Evolutionary conservation across 2,329 filamentous ascomycete species (phyloP).

Genomic region (Scleromitrula shiraiana): DNA sequence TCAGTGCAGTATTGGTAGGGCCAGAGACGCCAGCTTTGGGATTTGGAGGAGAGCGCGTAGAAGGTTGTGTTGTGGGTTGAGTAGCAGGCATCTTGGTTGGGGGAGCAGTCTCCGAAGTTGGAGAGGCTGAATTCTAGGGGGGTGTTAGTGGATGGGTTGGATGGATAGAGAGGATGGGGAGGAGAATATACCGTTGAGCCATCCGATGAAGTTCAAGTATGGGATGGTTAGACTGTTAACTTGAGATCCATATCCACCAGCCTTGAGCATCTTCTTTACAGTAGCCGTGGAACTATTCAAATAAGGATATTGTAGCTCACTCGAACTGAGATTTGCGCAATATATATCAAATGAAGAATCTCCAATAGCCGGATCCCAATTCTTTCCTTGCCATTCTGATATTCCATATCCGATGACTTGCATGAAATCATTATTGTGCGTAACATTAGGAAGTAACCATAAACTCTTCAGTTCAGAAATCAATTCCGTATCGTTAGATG

Average conservation of each 20-base stretch:
- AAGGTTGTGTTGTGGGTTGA: slow-evolving; percentile 38
- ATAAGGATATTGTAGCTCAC: slow-evolving; percentile 48
- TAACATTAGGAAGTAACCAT: slow-evolving; percentile 42
- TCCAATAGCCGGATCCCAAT: slow-evolving; percentile 51
- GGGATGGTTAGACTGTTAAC: slow-evolving; percentile 37
- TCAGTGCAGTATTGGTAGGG: slow-evolving; percentile 41
- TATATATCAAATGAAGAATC: slow-evolving; percentile 42
- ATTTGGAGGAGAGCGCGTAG: slow-evolving; percentile 38
- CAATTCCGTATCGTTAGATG: slow-evolving; percentile 34
- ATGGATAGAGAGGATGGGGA: neutral
- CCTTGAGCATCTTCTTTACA: slow-evolving; percentile 37
- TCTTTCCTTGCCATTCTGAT: slow-evolving; percentile 44
- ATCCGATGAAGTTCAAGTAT: slow-evolving; percentile 50
- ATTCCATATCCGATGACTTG: slow-evolving; percentile 37
- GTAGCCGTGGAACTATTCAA: slow-evolving; percentile 60
- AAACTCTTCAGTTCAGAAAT: slow-evolving; percentile 40
- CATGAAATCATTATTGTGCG: slow-evolving; percentile 42
- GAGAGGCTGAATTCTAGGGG: neutral
- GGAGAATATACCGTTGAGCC: slow-evolving; percentile 30
- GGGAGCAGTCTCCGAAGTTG: slow-evolving; percentile 15
- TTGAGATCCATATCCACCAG: slow-evolving; percentile 39
- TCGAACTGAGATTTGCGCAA: slow-evolving; percentile 46
- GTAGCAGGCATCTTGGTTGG: slow-evolving; percentile 43
- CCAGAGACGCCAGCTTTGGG: slow-evolving; percentile 43
- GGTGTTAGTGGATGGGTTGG: neutral